Evolutionary conservation across 2,329 filamentous ascomycete species (phyloP).

Genomic region (Tympanopsis confertula): DNA sequence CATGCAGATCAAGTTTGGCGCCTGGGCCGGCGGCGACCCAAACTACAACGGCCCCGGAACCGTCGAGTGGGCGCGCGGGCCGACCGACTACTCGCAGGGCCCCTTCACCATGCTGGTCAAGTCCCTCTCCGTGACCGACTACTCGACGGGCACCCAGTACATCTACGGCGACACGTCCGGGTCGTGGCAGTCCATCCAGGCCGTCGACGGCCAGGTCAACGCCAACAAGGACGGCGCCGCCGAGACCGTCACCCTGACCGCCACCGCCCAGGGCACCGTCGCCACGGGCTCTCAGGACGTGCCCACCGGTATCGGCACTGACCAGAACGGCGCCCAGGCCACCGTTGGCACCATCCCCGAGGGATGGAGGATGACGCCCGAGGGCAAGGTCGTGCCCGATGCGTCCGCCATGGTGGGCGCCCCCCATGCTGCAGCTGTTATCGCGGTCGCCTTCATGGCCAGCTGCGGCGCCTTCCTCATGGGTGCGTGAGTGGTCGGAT

Average conservation of each 20-base stretch:
- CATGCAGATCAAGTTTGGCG: constrained; percentile 85
- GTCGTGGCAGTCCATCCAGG: constrained; percentile 68
- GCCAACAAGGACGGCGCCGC: constrained; percentile 47
- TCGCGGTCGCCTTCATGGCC: constrained; percentile 13
- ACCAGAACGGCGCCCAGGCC: constrained; percentile 35
- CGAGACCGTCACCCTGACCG: constrained; percentile 35
- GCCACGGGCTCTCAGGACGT: constrained; percentile 51
- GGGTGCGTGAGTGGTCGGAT: neutral
- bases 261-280: constrained; percentile 51
- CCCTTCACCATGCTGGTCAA: constrained; percentile 81
- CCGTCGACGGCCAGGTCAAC: constrained; percentile 69
- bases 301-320: constrained; percentile 55
- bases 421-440: constrained; percentile 10
- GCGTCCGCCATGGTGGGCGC: constrained; percentile 47
- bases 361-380: constrained; percentile 70
- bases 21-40: constrained; percentile 84
- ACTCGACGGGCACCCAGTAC: constrained; percentile 83
- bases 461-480: constrained; percentile 7
- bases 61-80: constrained; percentile 78
- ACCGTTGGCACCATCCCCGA: constrained; percentile 51
- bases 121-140: constrained; percentile 70
- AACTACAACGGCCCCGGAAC: constrained; percentile 64
- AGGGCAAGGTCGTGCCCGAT: constrained; percentile 68
- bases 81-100: constrained; percentile 70
- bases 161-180: constrained; percentile 69